phyloP scores from a whole-genome alignment of 1,284 basidiomycete species.

The Lignosus rhinocerotis region DNA sequence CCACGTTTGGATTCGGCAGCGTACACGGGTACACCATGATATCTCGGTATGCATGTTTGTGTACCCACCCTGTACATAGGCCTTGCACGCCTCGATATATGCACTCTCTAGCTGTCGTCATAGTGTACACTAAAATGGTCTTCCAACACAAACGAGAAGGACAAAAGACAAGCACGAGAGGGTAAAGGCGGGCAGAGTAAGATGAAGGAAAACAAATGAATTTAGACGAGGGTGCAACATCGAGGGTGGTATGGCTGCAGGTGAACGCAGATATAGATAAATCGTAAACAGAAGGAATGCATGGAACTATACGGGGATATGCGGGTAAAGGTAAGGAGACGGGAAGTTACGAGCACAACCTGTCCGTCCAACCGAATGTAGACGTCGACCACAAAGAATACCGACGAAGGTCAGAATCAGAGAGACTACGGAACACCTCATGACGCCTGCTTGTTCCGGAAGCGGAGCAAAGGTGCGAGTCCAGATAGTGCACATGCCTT shows the following conservation, averaged over 20 bases:
- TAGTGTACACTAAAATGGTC: conserved; percentile 15
- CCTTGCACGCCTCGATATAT: conserved; percentile 16
- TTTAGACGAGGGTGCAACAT: background rate
- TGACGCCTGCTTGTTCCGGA: conserved; percentile 45
- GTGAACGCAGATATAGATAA: conserved; percentile 8
- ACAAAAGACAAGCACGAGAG: conserved; percentile 20
- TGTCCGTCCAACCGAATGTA: conserved; percentile 10
- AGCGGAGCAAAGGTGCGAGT: conserved; percentile 81
- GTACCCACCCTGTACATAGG: conserved; percentile 3
- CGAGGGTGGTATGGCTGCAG: background rate
- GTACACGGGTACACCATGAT: conserved; percentile 5
- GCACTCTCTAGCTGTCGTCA: conserved; percentile 31
- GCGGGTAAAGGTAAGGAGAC: conserved; percentile 1
- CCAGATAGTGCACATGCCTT: conserved; percentile 83
- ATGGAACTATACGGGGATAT: conserved; percentile 4
- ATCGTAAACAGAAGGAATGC: background rate
- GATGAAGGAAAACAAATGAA: background rate
- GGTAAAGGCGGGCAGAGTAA: background rate
- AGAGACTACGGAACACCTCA: conserved; percentile 18
- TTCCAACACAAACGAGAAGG: conserved; percentile 15
- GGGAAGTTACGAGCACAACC: conserved; percentile 11
- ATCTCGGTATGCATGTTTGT: conserved; percentile 6
- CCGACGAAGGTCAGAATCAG: conserved; percentile 3
- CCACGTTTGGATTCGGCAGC: conserved; percentile 7
- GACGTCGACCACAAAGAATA: conserved; percentile 10